These are phyloP conservation scores for Athelia psychrophila DNA, from an alignment of 1,284 basidiomycete species.

Conservation along the genomic window DNA sequence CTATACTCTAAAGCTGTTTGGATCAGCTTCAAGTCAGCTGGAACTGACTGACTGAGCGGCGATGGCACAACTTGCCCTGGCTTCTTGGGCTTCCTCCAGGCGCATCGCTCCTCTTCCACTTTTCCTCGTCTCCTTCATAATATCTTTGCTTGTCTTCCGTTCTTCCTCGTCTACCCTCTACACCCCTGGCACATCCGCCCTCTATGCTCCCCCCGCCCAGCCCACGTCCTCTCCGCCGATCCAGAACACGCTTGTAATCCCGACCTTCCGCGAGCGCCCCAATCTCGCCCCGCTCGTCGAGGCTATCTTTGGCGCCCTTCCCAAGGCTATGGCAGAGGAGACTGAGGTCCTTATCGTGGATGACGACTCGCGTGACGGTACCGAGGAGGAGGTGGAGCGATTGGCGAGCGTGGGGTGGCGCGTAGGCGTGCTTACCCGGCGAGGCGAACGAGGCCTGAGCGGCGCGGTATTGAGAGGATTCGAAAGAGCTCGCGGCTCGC, in stretches of 20 bases:
- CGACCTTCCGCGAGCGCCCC: constrained; percentile 42
- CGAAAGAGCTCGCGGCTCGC: constrained; percentile 34
- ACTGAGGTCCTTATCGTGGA: constrained; percentile 47
- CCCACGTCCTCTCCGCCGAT: constrained; percentile 11
- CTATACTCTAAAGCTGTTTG: too few relatives aligned
- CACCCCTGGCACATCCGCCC: too few relatives aligned
- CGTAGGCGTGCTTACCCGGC: constrained; percentile 39
- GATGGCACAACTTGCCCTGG: too few relatives aligned
- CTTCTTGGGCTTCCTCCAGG: too few relatives aligned
- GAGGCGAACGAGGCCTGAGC: constrained; percentile 36
- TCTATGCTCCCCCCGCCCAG: too few relatives aligned
- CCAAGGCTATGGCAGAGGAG: constrained; percentile 13
- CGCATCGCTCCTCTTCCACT: too few relatives aligned
- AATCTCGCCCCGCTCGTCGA: constrained; percentile 40
- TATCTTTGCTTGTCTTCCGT: too few relatives aligned
- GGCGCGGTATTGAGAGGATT: constrained; percentile 43
- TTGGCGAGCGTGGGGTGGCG: constrained; percentile 38
- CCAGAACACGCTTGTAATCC: constrained; percentile 40
- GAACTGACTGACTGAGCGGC: too few relatives aligned
- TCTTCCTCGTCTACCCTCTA: too few relatives aligned
- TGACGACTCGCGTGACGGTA: constrained; percentile 44
- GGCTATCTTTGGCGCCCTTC: constrained; percentile 31
- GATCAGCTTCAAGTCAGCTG: too few relatives aligned
- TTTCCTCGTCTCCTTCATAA: too few relatives aligned
- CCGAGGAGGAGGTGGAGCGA: constrained; percentile 35